Base-by-base conservation (phyloP, 2,329 filamentous ascomycete genomes). In the Metarhizium album region DNA sequence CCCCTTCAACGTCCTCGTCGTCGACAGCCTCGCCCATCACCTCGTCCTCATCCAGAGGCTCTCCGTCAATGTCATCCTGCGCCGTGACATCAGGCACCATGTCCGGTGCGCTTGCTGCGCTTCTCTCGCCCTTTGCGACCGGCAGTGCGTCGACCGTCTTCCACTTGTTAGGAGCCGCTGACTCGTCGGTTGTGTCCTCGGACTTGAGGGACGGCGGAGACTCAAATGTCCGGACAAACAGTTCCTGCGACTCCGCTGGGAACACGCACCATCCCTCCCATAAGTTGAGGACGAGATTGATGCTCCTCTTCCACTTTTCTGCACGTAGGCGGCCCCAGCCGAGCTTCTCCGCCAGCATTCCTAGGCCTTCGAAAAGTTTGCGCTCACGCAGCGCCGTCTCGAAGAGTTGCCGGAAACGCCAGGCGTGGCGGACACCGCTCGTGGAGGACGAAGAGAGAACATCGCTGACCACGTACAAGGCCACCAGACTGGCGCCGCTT, bases 361-460 rank as follows among this genome's bases (percentile, higher is more conserved):
- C 90, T 3, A 96, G 75, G 43, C 78, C 75, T 60, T 87, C 85
- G 60, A 95, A 95, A 0, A 84, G 80, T 52, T 80, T 79, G 51
- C 82, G 79, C 8, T 78, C 70, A 29, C 80, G 80, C 23, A 96
- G 73, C 1, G 84, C 80, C 1, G 74, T 73, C 63, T 94, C 89
- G 54, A 95, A 89, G 3, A 91, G 75, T 57, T 86, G 82, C 22
- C 90, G 77, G 62, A 90, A 95, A 49, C 89, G 84, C 87, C 90
- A 95, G 3, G 87, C 87, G 63, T 90, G 87, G 2, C 87, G 82
- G 23, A 91, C 83, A 2, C 84, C 85, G 55, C 85, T 86, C 9
- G 83, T 88, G 1, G 85, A 87, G 0, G 78, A 79, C 1, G 87
- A 86, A 0, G 86, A 87, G 13, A 95, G 74, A 45, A 95, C 85